Evolutionary conservation across 441 rosid genomes (phyloP), one percentile per base, ranked within the genome.

Genomic region (Sinapis alba): DNA sequence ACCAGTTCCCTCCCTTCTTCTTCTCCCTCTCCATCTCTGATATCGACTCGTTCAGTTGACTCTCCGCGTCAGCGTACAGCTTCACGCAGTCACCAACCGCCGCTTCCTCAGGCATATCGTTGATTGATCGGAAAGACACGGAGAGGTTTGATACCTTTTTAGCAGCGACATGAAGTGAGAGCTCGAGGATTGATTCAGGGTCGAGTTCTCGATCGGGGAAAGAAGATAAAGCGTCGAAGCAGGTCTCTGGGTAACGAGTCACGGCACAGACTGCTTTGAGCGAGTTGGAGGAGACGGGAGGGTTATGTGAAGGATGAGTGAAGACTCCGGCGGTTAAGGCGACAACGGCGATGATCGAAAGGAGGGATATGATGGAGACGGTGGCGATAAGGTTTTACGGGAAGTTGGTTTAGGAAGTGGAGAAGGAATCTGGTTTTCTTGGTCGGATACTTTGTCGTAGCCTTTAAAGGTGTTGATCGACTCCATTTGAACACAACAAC

Each of bases 201-300:
- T 43, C 43, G 0, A 86, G 50, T 74, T 70, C 24, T 78, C n/a
- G n/a, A n/a, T 53, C 80, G 65, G 81, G 81, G 7, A 96, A 72
- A 23, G 88, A 79, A 58, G 88, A 84, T 20, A 94, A 58, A 83
- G 79, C 63, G 19, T 80, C 9, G 86, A 89, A 77, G 81, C 97
- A 94, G 2, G 97, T 83, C 18, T 86, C 80, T 0, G 89, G 96
- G 74, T 86, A 79, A 47, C 51, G 86, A 65, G 97, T 90, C 63
- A 87, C 83, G 78, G 75, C 68, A 72, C 97, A 92, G 68, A 88
- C 82, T 13, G 71, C 11, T 58, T 75, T 84, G 84, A 94, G 83
- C 1, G 92, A 84, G 6, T 79, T 74, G 65, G 79, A 56, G 38
- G 84, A 68, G 59, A 53, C 15, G 7, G 80, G 54, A 3, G 2